Percentiles rank a stretch among this genome's conserved stretches.
Conservation (phyloP, 2,329 filamentous ascomycete species). For the Claviceps digitariae region DNA sequence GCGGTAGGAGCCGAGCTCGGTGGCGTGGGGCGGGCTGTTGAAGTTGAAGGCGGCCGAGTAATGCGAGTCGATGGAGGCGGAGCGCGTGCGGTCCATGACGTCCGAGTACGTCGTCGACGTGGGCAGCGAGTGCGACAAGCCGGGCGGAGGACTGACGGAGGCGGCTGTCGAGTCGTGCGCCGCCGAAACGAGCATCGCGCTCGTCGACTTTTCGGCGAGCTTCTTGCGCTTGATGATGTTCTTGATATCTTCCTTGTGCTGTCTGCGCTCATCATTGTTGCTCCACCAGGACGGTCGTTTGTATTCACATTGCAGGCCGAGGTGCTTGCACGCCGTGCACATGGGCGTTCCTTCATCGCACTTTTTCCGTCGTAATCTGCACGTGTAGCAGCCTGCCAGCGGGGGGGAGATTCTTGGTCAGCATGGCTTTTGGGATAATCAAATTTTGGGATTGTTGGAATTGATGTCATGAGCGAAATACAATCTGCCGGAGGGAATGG, state of each 20-base stretch:
- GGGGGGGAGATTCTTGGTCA: not conserved
- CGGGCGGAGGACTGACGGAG: slow-evolving; percentile 52
- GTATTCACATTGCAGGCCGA: slow-evolving; percentile 86
- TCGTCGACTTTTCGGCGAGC: slow-evolving; percentile 68
- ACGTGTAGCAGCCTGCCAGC: slow-evolving; percentile 50
- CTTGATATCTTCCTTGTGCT: slow-evolving; percentile 93
- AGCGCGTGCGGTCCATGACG: slow-evolving; percentile 52
- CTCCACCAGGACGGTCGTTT: slow-evolving; percentile 96
- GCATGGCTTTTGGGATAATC: not conserved
- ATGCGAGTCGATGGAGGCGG: slow-evolving; percentile 68
- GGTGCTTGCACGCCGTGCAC: slow-evolving; percentile 54
- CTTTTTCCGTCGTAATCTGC: slow-evolving; percentile 54
- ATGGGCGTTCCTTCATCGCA: slow-evolving; percentile 51
- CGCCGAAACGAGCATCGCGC: slow-evolving; percentile 38
- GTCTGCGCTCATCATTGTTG: slow-evolving; percentile 72
- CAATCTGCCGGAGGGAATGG: not conserved
- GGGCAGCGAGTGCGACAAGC: slow-evolving; percentile 67
- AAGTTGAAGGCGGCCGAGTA: slow-evolving; percentile 61
- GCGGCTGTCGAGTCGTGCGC: not conserved
- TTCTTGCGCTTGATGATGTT: slow-evolving; percentile 96
- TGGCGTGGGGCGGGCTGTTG: slow-evolving; percentile 40
- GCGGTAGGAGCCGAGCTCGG: slow-evolving; percentile 44
- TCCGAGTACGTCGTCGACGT: slow-evolving; percentile 73
- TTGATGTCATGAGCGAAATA: no score
- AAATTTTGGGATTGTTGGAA: not conserved